A percentile compares a stretch with the other conserved stretches of the same genome.
Evolutionary conservation across 2,329 filamentous ascomycete species (phyloP).

Genomic region (Fusarium sp.): DNA sequence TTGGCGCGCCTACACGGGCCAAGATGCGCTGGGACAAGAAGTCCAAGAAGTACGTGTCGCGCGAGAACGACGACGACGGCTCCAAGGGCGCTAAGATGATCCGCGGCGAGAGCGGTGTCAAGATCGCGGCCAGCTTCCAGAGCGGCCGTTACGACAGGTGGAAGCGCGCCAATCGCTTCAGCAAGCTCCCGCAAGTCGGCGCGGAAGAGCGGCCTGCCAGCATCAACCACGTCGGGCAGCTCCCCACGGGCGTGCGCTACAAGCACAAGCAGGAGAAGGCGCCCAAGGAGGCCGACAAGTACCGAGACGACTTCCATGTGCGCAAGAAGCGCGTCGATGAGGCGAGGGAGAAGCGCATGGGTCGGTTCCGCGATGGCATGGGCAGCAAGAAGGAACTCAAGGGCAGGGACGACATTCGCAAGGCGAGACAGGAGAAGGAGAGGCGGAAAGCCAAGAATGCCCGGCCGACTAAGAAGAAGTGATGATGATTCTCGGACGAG

Average conservation of each 20-base stretch:
- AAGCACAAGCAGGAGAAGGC: conserved; percentile 90
- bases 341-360: conserved; percentile 87
- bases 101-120: conserved; percentile 91
- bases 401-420: conserved; percentile 87
- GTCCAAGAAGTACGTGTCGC: conserved; percentile 92
- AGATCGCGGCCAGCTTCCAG: conserved; percentile 95
- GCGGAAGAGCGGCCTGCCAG: conserved; percentile 76
- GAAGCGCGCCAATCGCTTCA: conserved; percentile 88
- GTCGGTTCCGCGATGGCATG: conserved; percentile 79
- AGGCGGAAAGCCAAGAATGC: conserved; percentile 89
- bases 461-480: conserved; percentile 77
- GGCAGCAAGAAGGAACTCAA: conserved; percentile 86
- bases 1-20: conserved; percentile 81
- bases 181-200: conserved; percentile 84
- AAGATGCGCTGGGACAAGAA: conserved; percentile 98
- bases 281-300: conserved; percentile 95
- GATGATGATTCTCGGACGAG: conserved; percentile 6
- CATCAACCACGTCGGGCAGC: conserved; percentile 31
- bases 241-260: conserved; percentile 69
- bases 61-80: conserved; percentile 95
- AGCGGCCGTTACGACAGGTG: conserved; percentile 94
- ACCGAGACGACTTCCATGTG: conserved; percentile 89
- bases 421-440: conserved; percentile 84
- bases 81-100: conserved; percentile 81
- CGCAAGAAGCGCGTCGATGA: conserved; percentile 92